Conservation (phyloP, 2,329 filamentous ascomycete species). For the Acephala macrosclerotiorum region DNA sequence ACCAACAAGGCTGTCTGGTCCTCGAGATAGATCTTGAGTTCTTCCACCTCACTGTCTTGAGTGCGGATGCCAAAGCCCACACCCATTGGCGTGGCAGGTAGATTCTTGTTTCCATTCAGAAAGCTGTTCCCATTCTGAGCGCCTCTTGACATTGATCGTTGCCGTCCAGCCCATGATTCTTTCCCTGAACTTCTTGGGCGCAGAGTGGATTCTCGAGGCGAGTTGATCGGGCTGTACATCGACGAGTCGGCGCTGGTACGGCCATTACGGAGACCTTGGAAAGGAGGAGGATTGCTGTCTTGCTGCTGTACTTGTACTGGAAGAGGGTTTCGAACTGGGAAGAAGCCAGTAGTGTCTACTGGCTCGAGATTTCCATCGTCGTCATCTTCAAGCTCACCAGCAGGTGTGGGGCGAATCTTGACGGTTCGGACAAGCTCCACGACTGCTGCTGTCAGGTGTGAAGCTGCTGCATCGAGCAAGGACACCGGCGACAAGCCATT, state of each 20-base stretch:
- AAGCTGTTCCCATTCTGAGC: constrained; percentile 33
- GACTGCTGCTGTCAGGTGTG: constrained; percentile 84
- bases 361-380: constrained; percentile 74
- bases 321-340: constrained; percentile 58
- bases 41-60: constrained; percentile 59
- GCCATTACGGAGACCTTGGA: constrained; percentile 63
- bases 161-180: constrained; percentile 35
- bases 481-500: constrained; percentile 92
- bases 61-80: constrained; percentile 50
- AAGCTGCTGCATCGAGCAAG: constrained; percentile 89
- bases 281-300: constrained; percentile 51
- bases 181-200: constrained; percentile 45
- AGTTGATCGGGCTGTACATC: constrained; percentile 76
- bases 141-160: constrained; percentile 39
- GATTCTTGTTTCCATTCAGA: constrained; percentile 42
- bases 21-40: constrained; percentile 79
- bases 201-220: constrained; percentile 64
- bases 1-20: constrained; percentile 83
- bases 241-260: constrained; percentile 74
- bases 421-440: constrained; percentile 85
- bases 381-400: constrained; percentile 78
- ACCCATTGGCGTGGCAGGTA: constrained; percentile 43
- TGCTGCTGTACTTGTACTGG: constrained; percentile 33
- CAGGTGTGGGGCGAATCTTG: constrained; percentile 81
- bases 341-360: constrained; percentile 73